Percentiles rank a stretch among this genome's conserved stretches.
These are phyloP conservation scores for Aspergillus egyptiacus DNA, from an alignment of 495 filamentous ascomycete species.

Conservation along the genomic window DNA sequence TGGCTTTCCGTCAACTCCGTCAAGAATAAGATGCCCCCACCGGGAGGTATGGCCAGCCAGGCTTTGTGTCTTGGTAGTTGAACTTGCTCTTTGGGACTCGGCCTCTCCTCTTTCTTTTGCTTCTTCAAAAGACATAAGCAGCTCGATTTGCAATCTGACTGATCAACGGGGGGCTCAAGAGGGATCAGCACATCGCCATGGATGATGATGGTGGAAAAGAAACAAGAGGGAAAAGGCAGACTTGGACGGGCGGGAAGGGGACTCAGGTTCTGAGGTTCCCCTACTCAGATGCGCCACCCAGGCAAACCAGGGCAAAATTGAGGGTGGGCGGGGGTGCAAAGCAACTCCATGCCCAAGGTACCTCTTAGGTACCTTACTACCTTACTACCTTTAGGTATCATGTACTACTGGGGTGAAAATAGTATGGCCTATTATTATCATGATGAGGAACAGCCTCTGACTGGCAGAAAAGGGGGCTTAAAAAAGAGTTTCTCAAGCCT, in stretches of 20 bases:
- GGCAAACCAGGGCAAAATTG: constrained; percentile 12
- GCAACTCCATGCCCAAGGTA: background rate
- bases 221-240: background rate
- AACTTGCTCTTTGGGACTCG: too few species aligned
- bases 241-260: constrained; percentile 13
- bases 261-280: too few species aligned
- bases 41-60: background rate
- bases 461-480: constrained; percentile 7
- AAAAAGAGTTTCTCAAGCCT: constrained; percentile 9
- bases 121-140: background rate
- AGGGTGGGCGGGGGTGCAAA: constrained; percentile 7
- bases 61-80: constrained; percentile 1
- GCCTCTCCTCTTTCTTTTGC: background rate
- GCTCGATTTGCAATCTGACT: background rate
- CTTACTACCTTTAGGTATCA: too few species aligned
- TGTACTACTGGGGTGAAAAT: too few species aligned
- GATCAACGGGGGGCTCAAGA: constrained; percentile 6
- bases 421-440: background rate
- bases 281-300: constrained; percentile 17
- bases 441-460: too few species aligned
- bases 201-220: constrained; percentile 4
- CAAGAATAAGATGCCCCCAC: background rate
- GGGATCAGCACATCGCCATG: too few species aligned
- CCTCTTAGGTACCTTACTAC: too few species aligned
- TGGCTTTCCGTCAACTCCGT: constrained; percentile 2